Percentiles rank a stretch among this genome's conserved stretches.
These are phyloP conservation scores for Leptographium wingfieldii DNA, from an alignment of 2,329 filamentous ascomycete genomes.

Conservation along the genomic window DNA sequence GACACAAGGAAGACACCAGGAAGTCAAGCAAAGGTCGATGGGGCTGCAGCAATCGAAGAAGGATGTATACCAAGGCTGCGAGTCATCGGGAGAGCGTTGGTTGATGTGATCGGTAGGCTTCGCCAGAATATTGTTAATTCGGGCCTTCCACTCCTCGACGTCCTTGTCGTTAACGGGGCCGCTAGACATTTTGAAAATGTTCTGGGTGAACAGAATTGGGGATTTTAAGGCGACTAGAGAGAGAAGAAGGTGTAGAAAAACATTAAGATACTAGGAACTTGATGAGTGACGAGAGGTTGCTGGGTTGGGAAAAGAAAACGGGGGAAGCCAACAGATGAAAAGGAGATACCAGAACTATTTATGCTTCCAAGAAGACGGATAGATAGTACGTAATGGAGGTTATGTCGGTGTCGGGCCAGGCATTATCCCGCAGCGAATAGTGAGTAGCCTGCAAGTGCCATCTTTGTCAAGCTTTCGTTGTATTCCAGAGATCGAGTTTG, in stretches of 20 bases:
- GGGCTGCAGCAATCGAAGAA: slow-evolving; percentile 34
- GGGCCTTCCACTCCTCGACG: slow-evolving; percentile 29
- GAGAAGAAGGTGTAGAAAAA: neutral
- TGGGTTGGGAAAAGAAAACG: neutral
- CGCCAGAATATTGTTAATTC: slow-evolving; percentile 30
- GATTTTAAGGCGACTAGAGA: neutral
- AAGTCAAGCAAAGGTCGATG: slow-evolving; percentile 30
- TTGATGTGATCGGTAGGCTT: slow-evolving; percentile 29
- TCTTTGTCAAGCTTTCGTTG: neutral
- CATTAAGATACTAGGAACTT: neutral
- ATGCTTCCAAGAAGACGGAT: neutral
- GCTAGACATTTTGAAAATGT: slow-evolving; percentile 7
- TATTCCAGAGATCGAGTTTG: neutral
- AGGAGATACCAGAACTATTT: neutral
- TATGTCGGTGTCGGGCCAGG: neutral
- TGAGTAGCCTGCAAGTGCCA: neutral
- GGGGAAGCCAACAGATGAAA: neutral
- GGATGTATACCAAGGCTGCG: slow-evolving; percentile 25
- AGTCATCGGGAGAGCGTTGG: slow-evolving; percentile 24
- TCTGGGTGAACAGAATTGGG: neutral
- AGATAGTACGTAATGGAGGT: neutral
- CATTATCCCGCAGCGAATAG: neutral
- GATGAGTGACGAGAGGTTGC: neutral
- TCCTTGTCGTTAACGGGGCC: slow-evolving; percentile 29
- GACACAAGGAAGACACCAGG: slow-evolving; percentile 33